A percentile compares a stretch with the other conserved stretches of the same genome.
These are phyloP conservation scores for Ilyonectria sp. DNA, from an alignment of 2,329 filamentous ascomycete genomes.

Conservation along the genomic window DNA sequence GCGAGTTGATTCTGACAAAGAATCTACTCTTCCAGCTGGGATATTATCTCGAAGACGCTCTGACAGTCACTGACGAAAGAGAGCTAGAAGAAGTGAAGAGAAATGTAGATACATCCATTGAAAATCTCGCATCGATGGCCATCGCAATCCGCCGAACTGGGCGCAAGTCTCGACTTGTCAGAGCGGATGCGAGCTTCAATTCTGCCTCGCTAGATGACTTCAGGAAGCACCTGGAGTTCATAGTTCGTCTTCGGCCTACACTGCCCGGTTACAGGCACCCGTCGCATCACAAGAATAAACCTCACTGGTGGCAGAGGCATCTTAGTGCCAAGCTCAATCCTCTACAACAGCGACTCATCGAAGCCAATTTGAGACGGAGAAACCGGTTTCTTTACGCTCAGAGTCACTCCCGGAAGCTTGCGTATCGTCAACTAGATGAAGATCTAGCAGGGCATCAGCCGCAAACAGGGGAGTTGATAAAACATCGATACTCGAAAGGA, in stretches of 20 bases:
- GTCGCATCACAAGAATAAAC: background rate
- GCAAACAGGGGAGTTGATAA: background rate
- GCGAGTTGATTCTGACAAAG: constrained; percentile 19
- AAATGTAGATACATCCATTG: constrained; percentile 21
- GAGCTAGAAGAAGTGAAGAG: constrained; percentile 1
- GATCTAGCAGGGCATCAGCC: too few species aligned
- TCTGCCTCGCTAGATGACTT: background rate
- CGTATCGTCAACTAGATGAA: background rate
- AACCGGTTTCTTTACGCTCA: constrained; percentile 20
- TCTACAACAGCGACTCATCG: constrained; percentile 17
- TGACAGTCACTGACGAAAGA: background rate
- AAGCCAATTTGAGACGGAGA: constrained; percentile 16
- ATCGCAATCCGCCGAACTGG: constrained; percentile 26
- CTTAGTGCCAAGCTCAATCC: background rate
- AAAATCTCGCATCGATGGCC: constrained; percentile 18
- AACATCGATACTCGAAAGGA: too few species aligned
- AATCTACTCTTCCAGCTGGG: constrained; percentile 10
- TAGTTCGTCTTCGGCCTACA: constrained; percentile 5
- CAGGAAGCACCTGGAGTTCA: constrained; percentile 3
- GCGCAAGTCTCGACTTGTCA: constrained; percentile 12
- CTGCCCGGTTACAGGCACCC: background rate
- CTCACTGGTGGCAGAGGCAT: constrained; percentile 2
- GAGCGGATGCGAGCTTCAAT: constrained; percentile 9
- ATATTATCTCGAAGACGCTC: constrained; percentile 4
- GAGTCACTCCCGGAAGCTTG: constrained; percentile 15